Base-by-base conservation (phyloP, 495 filamentous ascomycete species). In the Annulohypoxylon moriforme region DNA sequence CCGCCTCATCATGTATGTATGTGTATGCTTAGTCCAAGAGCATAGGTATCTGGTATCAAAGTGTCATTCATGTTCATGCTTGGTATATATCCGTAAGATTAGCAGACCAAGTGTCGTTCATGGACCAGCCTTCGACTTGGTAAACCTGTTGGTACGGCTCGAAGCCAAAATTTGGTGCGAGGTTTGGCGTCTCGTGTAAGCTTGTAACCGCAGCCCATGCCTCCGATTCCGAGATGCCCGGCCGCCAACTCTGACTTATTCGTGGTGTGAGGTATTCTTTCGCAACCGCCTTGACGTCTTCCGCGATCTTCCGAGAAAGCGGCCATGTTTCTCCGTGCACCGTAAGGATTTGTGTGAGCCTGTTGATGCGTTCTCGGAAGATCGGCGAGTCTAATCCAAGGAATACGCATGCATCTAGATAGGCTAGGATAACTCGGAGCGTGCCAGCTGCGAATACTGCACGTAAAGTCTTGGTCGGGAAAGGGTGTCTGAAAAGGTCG, bases 401-500 rank as follows among this genome's bases (percentile, higher is more conserved):
- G 85, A 67, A 90, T 76, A 76, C 88, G 81, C 81, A 83, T 24
- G 81, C 81, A 22, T 79, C 77, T 9, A 86, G 71, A 34, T 84
- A 81, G 3, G 82, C 83, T n/a, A 84, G 75, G 18, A 73, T 64
- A 1, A 82, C 75, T 70, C 91, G 84, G 11, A 88, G 87, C 4
- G 91, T 81, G 9, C 87, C 85, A 64, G 89, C 91, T 18, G 87
- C 88, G 75, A 91, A 89, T 72, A 93, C 89, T 0, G 91, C 89
- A 0, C 87, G 89, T 72, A 93, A 89, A 60, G 85, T 86, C 27
- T 86, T 83, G 4, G 90, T 83, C 7, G 89, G 84, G 38, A 85
- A 81, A 3, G 90, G 90, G 20, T 91, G 86, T 1, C 88, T 86
- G 14, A 90, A 87, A 4, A 93, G 84, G 14, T 85, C 83, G 2